These are phyloP conservation scores for Lachancea sp. DNA, from an alignment of 805 yeast genomes.

Conservation along the genomic window DNA sequence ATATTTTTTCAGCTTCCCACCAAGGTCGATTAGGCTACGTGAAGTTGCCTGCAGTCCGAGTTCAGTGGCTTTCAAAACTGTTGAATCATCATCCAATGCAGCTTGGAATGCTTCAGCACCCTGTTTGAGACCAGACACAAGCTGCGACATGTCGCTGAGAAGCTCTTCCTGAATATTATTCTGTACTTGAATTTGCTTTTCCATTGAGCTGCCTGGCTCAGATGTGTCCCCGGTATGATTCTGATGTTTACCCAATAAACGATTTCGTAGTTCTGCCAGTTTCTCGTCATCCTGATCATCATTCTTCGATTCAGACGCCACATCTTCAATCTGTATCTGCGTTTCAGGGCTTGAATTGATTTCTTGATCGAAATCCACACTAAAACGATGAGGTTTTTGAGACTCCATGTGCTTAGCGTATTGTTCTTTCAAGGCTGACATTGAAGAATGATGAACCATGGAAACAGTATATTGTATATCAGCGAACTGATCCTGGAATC, in stretches of 20 bases:
- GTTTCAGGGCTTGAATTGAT: background rate
- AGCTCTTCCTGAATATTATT: slow-evolving; percentile 35
- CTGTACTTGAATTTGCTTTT: slow-evolving; percentile 33
- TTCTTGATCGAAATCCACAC: slow-evolving; percentile 28
- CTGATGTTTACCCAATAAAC: slow-evolving; percentile 25
- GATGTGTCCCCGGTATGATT: slow-evolving; percentile 4
- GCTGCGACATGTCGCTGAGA: slow-evolving; percentile 34
- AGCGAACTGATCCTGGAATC: slow-evolving; percentile 12
- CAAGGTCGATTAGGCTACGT: slow-evolving; percentile 29
- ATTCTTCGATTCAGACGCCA: background rate
- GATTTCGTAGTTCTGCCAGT: slow-evolving; percentile 28
- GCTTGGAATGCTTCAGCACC: slow-evolving; percentile 38
- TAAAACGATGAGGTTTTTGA: slow-evolving; percentile 20
- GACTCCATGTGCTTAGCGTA: slow-evolving; percentile 16
- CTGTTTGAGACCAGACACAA: slow-evolving; percentile 33
- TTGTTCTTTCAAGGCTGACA: slow-evolving; percentile 9
- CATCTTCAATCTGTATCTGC: background rate
- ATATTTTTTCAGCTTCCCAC: slow-evolving; percentile 28
- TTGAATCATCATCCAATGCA: slow-evolving; percentile 35
- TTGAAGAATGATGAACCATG: slow-evolving; percentile 1
- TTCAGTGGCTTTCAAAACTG: slow-evolving; percentile 37
- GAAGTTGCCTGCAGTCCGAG: slow-evolving; percentile 37
- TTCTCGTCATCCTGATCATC: slow-evolving; percentile 19
- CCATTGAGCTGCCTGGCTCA: slow-evolving; percentile 17
- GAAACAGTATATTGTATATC: slow-evolving; percentile 4